Evolutionary conservation across 345 rosid genomes (phyloP).

Genomic region (Ceriops zippeliana): DNA sequence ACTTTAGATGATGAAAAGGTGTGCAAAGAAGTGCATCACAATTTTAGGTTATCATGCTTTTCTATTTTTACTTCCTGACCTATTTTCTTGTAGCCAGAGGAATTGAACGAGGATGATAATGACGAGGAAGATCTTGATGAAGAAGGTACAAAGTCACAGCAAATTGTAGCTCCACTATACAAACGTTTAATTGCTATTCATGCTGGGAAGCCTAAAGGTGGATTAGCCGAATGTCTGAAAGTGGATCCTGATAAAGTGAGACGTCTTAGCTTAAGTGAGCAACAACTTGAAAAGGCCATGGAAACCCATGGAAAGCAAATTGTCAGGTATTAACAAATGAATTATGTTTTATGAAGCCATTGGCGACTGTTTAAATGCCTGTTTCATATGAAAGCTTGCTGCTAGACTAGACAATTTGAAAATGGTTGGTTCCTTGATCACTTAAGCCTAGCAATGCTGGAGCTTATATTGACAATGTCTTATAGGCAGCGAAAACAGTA

Average conservation of each 20-base stretch:
- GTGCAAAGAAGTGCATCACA: not conserved
- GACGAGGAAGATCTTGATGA: constrained; percentile 14
- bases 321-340: constrained; percentile 39
- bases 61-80: constrained; percentile 12
- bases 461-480: no score
- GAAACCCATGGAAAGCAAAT: constrained; percentile 48
- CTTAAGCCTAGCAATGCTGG: not conserved
- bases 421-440: not conserved
- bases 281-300: constrained; percentile 52
- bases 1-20: constrained; percentile 38
- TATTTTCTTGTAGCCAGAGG: constrained; percentile 35
- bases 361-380: not conserved
- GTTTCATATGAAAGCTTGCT: not conserved
- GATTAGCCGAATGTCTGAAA: constrained; percentile 40
- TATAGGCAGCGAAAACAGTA: no score
- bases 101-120: constrained; percentile 35
- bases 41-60: constrained; percentile 8
- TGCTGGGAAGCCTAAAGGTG: constrained; percentile 56
- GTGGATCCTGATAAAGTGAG: constrained; percentile 48
- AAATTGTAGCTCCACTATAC: constrained; percentile 30
- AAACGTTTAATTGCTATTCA: constrained; percentile 52
- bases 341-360: constrained; percentile 1
- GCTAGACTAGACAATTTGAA: not conserved
- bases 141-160: constrained; percentile 13
- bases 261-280: constrained; percentile 66